Conservation (phyloP, 108 stramenopile species). For the Cyclotella distinguenda region DNA sequence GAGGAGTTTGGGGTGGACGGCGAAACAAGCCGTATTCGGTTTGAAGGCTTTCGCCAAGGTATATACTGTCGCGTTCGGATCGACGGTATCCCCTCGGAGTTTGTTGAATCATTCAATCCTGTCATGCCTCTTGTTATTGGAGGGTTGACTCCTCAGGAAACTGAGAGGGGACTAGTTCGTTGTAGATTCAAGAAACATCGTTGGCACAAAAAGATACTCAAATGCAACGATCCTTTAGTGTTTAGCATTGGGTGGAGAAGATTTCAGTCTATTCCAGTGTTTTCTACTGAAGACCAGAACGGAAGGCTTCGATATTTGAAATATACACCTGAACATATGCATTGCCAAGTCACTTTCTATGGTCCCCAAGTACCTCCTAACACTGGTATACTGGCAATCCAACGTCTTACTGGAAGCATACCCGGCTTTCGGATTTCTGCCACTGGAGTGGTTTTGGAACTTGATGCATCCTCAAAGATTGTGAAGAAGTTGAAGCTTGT, state of each 20-base stretch:
- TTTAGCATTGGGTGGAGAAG: slow-evolving; percentile 97
- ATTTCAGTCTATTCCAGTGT: slow-evolving; percentile 93
- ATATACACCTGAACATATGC: slow-evolving; percentile 99
- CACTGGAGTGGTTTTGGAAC: slow-evolving; percentile 93
- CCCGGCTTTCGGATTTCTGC: slow-evolving; percentile 93
- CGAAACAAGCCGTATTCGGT: slow-evolving; percentile 70
- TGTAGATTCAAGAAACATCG: slow-evolving; percentile 96
- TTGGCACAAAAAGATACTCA: slow-evolving; percentile 93
- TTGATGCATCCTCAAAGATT: slow-evolving; percentile 89
- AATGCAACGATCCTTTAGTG: slow-evolving; percentile 94
- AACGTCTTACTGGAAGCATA: slow-evolving; percentile 65
- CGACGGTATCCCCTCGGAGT: slow-evolving; percentile 81
- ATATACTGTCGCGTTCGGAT: slow-evolving; percentile 92
- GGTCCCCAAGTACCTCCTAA: slow-evolving; percentile 94
- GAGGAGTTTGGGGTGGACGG: slow-evolving; percentile 92
- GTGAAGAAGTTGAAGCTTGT: slow-evolving; percentile 99
- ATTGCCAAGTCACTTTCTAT: slow-evolving; percentile 95
- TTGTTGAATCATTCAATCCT: slow-evolving; percentile 80
- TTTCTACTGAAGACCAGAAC: slow-evolving; percentile 79
- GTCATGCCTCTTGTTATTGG: slow-evolving; percentile 90
- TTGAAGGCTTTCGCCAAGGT: slow-evolving; percentile 93
- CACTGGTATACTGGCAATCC: slow-evolving; percentile 95
- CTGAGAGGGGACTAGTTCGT: slow-evolving; percentile 79
- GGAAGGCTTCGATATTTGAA: slow-evolving; percentile 91
- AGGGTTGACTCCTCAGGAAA: slow-evolving; percentile 93